Evolutionary conservation across 225 moss, liverwort and hornwort genomes (phyloP), one percentile per base, ranked within the genome.

Genomic region (Straminergon stramineum): DNA sequence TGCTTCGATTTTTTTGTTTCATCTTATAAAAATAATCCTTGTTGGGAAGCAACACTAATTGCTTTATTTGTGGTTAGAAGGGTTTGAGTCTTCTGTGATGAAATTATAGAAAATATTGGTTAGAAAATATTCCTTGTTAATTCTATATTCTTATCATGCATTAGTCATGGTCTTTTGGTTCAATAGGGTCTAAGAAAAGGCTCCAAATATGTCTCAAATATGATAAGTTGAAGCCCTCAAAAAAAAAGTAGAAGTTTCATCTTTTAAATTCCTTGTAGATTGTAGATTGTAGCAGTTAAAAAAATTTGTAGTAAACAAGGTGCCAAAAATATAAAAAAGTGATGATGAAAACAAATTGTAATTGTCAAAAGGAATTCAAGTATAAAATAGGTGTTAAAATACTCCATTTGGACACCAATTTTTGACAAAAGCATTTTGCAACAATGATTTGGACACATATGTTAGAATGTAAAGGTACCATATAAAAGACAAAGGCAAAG

Each of bases 201-300:
- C 16, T 73, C 0, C 2, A 1, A 15, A 1, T 5, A 71, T 41
- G 5, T 41, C 4, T n/a, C 26, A 71, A n/a, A 8, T 1, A 26
- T 41, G 4, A 43, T 41, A 71, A 70, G 3, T 71, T 71, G 15
- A 43, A 41, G 24, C 41, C 24, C 3, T 41, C 1, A 13, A 71
- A 41, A 71, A 0, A 0, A 73, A 73, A 16, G 7, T 43, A 3
- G 27, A 73, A 43, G 17, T 17, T 71, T 3, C 15, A 28, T 2
- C 6, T 28, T 17, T 7, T 6, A 45, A 28, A 45, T 0, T 0
- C 17, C 3, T 74, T 45, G 2, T 9, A 17, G 4, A 43, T n/a
- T n/a, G n/a, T n/a, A 39, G 24, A 43, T 73, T 73, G 3, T 0
- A 48, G 1, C 1, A 30, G 0, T 48, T 17, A 75, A 30, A 17